These are phyloP conservation scores for Xylariaceae sp. DNA, from an alignment of 2,329 filamentous ascomycete species.

Conservation along the genomic window DNA sequence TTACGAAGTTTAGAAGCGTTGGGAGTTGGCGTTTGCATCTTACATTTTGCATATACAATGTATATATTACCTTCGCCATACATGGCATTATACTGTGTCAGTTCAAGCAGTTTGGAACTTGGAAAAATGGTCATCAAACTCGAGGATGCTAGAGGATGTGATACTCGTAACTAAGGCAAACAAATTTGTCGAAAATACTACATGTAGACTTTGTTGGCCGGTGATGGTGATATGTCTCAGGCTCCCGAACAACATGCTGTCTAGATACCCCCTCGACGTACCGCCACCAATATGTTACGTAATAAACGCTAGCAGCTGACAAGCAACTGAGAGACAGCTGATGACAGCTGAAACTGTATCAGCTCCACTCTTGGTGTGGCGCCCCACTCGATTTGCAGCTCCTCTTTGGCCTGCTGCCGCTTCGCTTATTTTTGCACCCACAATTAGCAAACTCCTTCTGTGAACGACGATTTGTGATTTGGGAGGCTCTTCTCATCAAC, in stretches of 20 bases:
- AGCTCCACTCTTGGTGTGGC: too few species aligned
- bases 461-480: conserved; percentile 23
- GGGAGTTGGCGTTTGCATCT: background rate
- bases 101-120: background rate
- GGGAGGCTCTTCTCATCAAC: conserved; percentile 21
- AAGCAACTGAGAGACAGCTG: background rate
- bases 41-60: conserved; percentile 4
- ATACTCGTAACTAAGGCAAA: too few species aligned
- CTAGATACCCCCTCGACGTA: too few species aligned
- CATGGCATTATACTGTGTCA: background rate
- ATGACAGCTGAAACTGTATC: background rate
- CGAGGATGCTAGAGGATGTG: too few species aligned
- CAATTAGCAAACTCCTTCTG: conserved; percentile 27
- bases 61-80: background rate
- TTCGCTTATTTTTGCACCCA: conserved; percentile 34
- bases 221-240: too few species aligned
- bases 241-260: too few species aligned
- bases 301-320: too few species aligned
- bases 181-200: too few species aligned
- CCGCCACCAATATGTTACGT: too few species aligned
- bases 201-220: too few species aligned
- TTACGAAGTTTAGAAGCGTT: background rate
- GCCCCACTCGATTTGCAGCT: conserved; percentile 1
- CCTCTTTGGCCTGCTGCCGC: conserved; percentile 15
- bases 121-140: background rate